Conservation (phyloP, 768 basidiomycete species). For the Lentinula raphanica region DNA sequence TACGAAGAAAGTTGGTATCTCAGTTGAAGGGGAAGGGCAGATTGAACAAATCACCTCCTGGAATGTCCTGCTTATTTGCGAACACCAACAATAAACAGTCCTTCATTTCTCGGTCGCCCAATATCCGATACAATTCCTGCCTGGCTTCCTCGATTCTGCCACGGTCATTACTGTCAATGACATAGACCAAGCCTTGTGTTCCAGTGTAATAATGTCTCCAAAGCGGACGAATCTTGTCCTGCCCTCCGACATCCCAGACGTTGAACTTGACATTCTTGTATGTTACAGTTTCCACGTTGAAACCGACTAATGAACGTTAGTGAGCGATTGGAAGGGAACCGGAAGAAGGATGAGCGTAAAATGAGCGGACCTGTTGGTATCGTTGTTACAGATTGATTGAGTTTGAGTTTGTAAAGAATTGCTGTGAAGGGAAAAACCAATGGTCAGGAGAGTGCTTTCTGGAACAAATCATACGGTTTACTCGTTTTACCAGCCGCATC, state of each 20-base stretch:
- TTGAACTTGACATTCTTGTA: constrained; percentile 98
- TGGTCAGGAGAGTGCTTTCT: constrained; percentile 10
- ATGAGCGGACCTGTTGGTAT: constrained; percentile 82
- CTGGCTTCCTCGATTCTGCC: constrained; percentile 96
- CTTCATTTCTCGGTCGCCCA: constrained; percentile 97
- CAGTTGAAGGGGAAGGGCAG: background rate
- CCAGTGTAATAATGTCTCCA: constrained; percentile 99
- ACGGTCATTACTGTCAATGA: constrained; percentile 94
- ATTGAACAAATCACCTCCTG: constrained; percentile 64
- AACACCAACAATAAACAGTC: constrained; percentile 97
- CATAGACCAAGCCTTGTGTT: constrained; percentile 96
- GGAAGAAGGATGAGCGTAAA: background rate
- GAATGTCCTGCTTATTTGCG: constrained; percentile 98
- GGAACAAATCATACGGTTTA: constrained; percentile 37
- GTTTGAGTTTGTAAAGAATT: constrained; percentile 97
- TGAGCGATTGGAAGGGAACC: constrained; percentile 8
- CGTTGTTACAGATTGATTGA: constrained; percentile 98
- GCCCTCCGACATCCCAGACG: constrained; percentile 97
- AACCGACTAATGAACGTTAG: constrained; percentile 61
- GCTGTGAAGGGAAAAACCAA: constrained; percentile 46
- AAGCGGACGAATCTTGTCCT: constrained; percentile 97
- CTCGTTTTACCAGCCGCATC: constrained; percentile 99
- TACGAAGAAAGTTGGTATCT: constrained; percentile 21
- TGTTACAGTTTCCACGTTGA: constrained; percentile 98
- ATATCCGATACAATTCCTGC: constrained; percentile 90